These are phyloP conservation scores for Cryptosporidium sp. DNA, from an alignment of 169 alveolate genomes.

Conservation along the genomic window DNA sequence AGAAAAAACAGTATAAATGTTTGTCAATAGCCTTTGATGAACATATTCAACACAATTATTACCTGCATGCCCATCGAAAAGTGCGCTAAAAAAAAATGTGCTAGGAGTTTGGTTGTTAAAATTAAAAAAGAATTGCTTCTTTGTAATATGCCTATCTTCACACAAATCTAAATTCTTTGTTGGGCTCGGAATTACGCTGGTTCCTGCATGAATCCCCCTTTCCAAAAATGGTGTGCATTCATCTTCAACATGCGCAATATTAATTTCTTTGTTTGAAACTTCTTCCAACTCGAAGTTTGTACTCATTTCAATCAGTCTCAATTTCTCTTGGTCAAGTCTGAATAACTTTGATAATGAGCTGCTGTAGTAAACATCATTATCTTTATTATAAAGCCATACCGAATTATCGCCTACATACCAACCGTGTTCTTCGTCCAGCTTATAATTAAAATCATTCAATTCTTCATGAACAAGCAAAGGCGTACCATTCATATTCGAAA, in stretches of 20 bases:
- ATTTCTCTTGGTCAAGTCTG: conserved; percentile 21
- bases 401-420: conserved; percentile 51
- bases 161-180: conserved; percentile 24
- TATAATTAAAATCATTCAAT: neutral
- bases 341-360: conserved; percentile 49
- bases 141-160: conserved; percentile 71
- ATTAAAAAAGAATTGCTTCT: conserved; percentile 10
- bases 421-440: conserved; percentile 62
- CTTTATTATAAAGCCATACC: conserved; percentile 31
- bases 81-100: conserved; percentile 15
- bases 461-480: neutral
- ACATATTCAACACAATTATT: conserved; percentile 60
- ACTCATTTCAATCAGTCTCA: conserved; percentile 39
- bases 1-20: conserved; percentile 44
- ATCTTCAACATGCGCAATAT: neutral
- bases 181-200: conserved; percentile 53
- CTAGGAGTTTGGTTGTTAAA: neutral
- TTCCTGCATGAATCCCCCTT: conserved; percentile 58
- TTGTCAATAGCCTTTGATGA: conserved; percentile 18
- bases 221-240: conserved; percentile 15
- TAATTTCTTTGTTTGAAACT: conserved; percentile 11
- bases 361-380: conserved; percentile 42
- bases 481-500: neutral
- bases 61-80: conserved; percentile 75
- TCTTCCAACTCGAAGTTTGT: conserved; percentile 45